These are phyloP conservation scores for Arxiozyma bovina DNA, from an alignment of 1,139 yeast species.

Conservation along the genomic window DNA sequence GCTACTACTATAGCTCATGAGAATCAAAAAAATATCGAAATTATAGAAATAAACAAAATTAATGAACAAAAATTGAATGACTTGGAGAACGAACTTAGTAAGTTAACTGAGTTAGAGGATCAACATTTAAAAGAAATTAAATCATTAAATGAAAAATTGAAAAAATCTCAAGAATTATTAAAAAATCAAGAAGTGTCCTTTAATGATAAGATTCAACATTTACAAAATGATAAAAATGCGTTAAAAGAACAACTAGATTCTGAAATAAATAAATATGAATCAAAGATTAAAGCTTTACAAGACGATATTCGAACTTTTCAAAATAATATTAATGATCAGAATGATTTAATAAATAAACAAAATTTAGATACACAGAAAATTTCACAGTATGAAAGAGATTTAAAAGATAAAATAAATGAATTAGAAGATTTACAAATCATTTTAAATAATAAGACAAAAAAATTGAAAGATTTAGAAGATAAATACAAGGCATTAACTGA, in stretches of 20 bases:
- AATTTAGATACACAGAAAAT: background rate
- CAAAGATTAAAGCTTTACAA: background rate
- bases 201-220: background rate
- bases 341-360: background rate
- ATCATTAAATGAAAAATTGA: constrained; percentile 4
- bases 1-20: background rate
- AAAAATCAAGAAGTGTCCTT: background rate
- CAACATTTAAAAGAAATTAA: constrained; percentile 3
- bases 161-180: background rate
- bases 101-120: background rate
- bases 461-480: constrained; percentile 2
- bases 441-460: constrained; percentile 1
- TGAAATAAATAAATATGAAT: background rate
- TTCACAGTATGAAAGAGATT: background rate
- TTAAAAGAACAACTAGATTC: background rate
- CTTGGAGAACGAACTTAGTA: constrained; percentile 1
- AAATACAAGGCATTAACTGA: background rate
- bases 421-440: background rate
- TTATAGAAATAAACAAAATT: background rate
- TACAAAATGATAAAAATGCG: background rate
- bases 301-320: constrained; percentile 3
- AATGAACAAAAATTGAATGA: background rate
- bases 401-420: background rate
- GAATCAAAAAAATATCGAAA: background rate
- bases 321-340: background rate